Evolutionary conservation across 768 basidiomycete species (phyloP), one percentile per base, ranked within the genome.

Genomic region (Phlebiopsis flavidoalba): DNA sequence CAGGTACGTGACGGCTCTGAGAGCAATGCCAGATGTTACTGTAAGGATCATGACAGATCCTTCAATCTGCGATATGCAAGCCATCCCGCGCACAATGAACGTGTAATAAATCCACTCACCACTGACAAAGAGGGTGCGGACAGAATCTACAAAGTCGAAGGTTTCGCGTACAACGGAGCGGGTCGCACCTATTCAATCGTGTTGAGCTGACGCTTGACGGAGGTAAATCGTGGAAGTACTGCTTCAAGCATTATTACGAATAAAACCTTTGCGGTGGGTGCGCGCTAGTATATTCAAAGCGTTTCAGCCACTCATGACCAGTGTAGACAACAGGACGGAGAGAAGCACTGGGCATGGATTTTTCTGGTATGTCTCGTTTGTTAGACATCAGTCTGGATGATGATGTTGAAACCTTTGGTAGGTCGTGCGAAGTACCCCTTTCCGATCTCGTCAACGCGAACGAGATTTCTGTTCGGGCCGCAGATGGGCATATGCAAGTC

Each of bases 311-410:
- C 3, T 43, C 12, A 4, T 35, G 21, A 21, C 17, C 3, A n/a
- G 17, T 24, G 1, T 7, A 67, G 66, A 19, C 61, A 67, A n/a
- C n/a, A n/a, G n/a, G n/a, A n/a, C 19, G 64, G 66, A 12, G 57
- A 58, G 58, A 67, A 67, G 51, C 61, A 64, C 36, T 67, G 66
- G 66, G 61, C 64, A 3, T 67, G 66, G 66, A 59, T 65, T 6
- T n/a, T 65, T 65, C 50, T 67, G 66, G 66, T 65, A 40, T 2
- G 59, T 53, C 14, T 24, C 12, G 1, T 17, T 17, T 8, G 4
- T 43, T 3, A 12, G 12, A n/a, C n/a, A n/a, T n/a, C n/a, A n/a
- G n/a, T n/a, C n/a, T n/a, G n/a, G n/a, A n/a, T n/a, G n/a, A n/a
- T n/a, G n/a, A n/a, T n/a, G n/a, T 17, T 43, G 40, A 43, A 3